Evolutionary conservation across 495 filamentous ascomycete species (phyloP).

Genomic region (Cercophora sp.): DNA sequence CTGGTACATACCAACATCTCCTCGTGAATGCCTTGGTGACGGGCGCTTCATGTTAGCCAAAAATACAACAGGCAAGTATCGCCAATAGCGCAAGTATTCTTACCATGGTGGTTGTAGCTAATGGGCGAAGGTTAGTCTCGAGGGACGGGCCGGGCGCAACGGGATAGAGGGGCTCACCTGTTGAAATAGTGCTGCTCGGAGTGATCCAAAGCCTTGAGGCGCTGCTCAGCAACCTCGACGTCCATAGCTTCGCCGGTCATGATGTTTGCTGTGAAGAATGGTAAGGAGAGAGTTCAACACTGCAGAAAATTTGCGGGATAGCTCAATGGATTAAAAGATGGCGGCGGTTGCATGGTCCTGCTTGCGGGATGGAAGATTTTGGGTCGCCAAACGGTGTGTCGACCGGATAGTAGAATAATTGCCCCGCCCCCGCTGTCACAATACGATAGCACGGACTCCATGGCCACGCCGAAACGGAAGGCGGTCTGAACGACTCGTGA

Average conservation of each 20-base stretch:
- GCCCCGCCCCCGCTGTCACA: slow-evolving; percentile 12
- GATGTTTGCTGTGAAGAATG: not conserved
- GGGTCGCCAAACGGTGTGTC: slow-evolving; percentile 7
- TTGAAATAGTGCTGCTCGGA: slow-evolving; percentile 97
- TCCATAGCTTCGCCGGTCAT: slow-evolving; percentile 44
- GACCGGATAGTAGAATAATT: slow-evolving; percentile 8
- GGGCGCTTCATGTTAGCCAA: slow-evolving; percentile 26
- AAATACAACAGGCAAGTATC: not conserved
- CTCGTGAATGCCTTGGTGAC: slow-evolving; percentile 77
- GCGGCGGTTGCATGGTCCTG: not conserved
- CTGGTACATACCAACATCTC: slow-evolving; percentile 95
- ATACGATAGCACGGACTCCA: too few species aligned
- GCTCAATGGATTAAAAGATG: too few species aligned
- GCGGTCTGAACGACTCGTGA: too few species aligned
- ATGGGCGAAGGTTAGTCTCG: too few species aligned
- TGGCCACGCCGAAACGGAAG: too few species aligned
- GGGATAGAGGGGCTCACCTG: slow-evolving; percentile 65
- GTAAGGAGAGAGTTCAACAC: not conserved
- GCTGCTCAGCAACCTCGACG: slow-evolving; percentile 46
- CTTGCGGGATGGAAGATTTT: slow-evolving; percentile 4
- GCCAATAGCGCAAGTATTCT: slow-evolving; percentile 19
- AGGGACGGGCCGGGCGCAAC: too few species aligned
- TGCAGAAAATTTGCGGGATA: not conserved
- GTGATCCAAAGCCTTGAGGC: slow-evolving; percentile 66
- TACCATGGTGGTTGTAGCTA: slow-evolving; percentile 96